Evolutionary conservation across 331 rosid species (phyloP).

Genomic region (Malus hybrid): DNA sequence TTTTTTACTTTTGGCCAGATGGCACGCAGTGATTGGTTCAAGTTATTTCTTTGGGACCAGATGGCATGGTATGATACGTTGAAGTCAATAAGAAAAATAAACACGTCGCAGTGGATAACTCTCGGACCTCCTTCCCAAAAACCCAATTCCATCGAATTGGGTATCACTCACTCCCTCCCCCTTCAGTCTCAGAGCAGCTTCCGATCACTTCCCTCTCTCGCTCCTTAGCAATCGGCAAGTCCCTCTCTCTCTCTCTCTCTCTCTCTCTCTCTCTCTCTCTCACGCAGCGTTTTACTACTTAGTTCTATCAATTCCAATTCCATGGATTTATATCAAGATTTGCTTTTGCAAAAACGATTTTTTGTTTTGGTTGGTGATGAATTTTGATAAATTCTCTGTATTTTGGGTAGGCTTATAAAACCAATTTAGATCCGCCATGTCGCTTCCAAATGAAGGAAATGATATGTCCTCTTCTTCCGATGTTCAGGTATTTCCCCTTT

Average conservation of each 20-base stretch:
- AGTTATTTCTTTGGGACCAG: too few relatives aligned
- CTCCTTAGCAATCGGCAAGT: slow-evolving; percentile 7
- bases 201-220: background rate
- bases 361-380: background rate
- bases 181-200: background rate
- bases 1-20: background rate
- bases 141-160: background rate
- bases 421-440: slow-evolving; percentile 35
- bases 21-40: background rate
- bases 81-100: background rate
- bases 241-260: background rate
- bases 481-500: slow-evolving; percentile 48
- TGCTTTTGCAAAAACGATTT: background rate
- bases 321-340: background rate
- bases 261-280: background rate
- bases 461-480: slow-evolving; percentile 40
- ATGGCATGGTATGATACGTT: background rate
- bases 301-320: background rate
- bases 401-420: background rate
- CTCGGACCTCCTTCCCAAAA: background rate
- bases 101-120: background rate
- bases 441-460: slow-evolving; percentile 51
- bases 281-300: background rate
- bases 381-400: background rate
- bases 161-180: background rate